Conservation (phyloP, 169 alveolate species). For the Cytauxzoon felis region DNA sequence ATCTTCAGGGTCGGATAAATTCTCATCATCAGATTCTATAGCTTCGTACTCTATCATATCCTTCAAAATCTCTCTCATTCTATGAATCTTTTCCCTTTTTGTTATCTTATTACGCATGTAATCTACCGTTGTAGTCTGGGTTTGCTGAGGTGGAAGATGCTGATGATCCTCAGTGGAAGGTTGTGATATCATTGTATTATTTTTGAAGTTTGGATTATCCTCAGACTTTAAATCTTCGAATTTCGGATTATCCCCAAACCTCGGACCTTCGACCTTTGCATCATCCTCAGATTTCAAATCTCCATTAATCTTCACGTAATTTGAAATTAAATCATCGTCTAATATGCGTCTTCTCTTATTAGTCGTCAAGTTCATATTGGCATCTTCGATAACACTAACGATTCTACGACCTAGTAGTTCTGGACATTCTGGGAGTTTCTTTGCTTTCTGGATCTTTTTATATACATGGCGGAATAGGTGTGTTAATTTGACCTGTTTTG, state of each 20-base stretch:
- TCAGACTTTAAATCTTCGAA: neutral
- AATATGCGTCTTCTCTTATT: conserved; percentile 36
- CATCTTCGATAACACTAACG: conserved; percentile 12
- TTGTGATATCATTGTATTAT: neutral
- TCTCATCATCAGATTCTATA: conserved; percentile 61
- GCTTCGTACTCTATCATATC: conserved; percentile 57
- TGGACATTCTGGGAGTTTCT: conserved; percentile 32
- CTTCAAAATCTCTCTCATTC: conserved; percentile 44
- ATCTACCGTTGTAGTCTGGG: neutral
- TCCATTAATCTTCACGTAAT: conserved; percentile 9
- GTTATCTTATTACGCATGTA: neutral
- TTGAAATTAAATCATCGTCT: conserved; percentile 12
- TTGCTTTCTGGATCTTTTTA: conserved; percentile 40
- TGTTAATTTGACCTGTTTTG: conserved; percentile 49
- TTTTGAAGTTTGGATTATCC: neutral
- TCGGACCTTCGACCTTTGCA: neutral
- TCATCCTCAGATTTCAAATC: neutral
- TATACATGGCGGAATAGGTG: conserved; percentile 46
- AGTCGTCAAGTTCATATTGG: neutral
- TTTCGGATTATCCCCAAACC: neutral
- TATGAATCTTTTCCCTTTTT: conserved; percentile 11
- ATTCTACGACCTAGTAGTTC: conserved; percentile 18
- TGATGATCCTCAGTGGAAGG: neutral
- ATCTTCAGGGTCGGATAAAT: conserved; percentile 65
- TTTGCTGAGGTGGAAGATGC: neutral